phyloP scores from a whole-genome alignment of 2,329 filamentous ascomycete genomes.

The Periglandula ipomoeae region DNA sequence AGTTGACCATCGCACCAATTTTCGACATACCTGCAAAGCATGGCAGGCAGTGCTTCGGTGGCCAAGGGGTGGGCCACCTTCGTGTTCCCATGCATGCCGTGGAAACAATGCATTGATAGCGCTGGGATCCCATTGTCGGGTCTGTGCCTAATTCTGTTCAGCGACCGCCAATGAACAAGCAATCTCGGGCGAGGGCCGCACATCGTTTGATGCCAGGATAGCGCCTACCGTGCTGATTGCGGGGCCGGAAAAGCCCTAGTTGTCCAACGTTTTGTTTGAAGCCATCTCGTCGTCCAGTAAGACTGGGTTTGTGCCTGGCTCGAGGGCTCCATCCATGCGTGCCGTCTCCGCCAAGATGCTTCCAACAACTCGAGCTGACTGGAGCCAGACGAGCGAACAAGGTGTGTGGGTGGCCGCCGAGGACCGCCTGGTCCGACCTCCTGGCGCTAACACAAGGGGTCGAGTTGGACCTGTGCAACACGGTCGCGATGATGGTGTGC shows the following conservation, averaged over 20 bases:
- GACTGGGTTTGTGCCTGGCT: background rate
- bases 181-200: background rate
- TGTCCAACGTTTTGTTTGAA: background rate
- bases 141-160: background rate
- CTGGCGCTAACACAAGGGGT: background rate
- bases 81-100: background rate
- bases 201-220: no score
- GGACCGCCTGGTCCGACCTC: background rate
- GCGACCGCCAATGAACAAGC: background rate
- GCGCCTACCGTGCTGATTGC: no score
- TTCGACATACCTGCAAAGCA: constrained; percentile 1
- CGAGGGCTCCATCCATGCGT: background rate
- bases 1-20: background rate
- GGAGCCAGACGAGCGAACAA: background rate
- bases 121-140: background rate
- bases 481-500: background rate
- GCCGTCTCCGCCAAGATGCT: background rate
- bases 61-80: background rate
- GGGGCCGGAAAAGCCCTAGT: background rate
- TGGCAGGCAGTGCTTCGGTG: background rate
- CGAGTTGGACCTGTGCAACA: background rate
- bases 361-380: background rate
- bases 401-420: background rate
- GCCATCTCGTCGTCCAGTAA: background rate
- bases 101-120: background rate